Evolutionary conservation across 768 basidiomycete genomes (phyloP).

Genomic region (Tulasnella sp.): DNA sequence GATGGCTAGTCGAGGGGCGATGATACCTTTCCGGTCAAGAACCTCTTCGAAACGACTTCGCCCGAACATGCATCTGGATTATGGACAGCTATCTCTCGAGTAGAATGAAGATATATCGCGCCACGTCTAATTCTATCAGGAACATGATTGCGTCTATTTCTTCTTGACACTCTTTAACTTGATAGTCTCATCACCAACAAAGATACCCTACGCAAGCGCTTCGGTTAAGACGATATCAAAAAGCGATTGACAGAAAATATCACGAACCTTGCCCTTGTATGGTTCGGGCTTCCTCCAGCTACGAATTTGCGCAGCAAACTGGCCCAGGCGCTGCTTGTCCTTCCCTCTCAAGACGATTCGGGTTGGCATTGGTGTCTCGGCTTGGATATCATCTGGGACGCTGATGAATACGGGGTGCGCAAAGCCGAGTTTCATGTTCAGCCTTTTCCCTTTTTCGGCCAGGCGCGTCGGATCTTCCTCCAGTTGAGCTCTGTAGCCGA

Average conservation of each 20-base stretch:
- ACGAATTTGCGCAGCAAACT: conserved; percentile 86
- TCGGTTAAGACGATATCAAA: background rate
- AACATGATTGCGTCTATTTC: conserved; percentile 59
- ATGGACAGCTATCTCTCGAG: background rate
- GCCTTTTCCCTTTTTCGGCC: conserved; percentile 63
- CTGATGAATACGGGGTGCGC: conserved; percentile 85
- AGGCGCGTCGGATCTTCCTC: conserved; percentile 73
- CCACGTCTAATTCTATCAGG: background rate
- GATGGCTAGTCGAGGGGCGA: background rate
- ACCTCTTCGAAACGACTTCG: background rate
- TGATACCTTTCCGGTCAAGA: background rate
- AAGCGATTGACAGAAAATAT: background rate
- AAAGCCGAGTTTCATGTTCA: conserved; percentile 92
- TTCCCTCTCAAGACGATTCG: conserved; percentile 81
- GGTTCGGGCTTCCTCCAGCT: conserved; percentile 89
- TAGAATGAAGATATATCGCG: background rate
- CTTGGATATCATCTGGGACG: conserved; percentile 79
- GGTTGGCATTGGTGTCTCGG: conserved; percentile 78
- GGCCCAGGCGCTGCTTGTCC: conserved; percentile 84
- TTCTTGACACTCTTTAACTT: conserved; percentile 92
- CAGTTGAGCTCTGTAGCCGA: conserved; percentile 87
- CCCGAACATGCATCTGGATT: background rate
- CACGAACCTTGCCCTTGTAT: conserved; percentile 93
- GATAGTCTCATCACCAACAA: conserved; percentile 90
- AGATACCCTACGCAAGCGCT: conserved; percentile 72